These are phyloP conservation scores for Zalerion maritima DNA, from an alignment of 495 filamentous ascomycete genomes.

Conservation along the genomic window DNA sequence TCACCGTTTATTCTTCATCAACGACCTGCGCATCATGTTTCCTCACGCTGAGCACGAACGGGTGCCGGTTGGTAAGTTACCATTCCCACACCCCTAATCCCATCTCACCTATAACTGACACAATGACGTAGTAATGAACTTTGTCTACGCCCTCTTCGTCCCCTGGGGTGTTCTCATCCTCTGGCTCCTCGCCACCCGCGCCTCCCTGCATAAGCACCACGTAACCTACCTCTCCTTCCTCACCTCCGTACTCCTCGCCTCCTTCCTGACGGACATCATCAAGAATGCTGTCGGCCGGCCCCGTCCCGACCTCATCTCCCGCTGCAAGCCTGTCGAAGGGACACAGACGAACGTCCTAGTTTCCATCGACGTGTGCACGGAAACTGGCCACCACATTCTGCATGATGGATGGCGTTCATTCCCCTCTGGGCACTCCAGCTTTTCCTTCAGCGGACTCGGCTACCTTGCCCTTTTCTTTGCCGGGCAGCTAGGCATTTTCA, in stretches of 20 bases:
- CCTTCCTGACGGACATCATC: conserved; percentile 75
- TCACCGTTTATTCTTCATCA: conserved; percentile 71
- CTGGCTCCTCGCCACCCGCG: conserved; percentile 46
- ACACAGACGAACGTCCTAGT: conserved; percentile 57
- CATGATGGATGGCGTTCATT: conserved; percentile 93
- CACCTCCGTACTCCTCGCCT: conserved; percentile 61
- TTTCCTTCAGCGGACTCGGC: conserved; percentile 74
- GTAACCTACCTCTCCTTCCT: conserved; percentile 69
- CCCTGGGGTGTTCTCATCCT: conserved; percentile 51
- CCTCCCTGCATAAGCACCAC: conserved; percentile 65
- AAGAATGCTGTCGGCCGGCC: conserved; percentile 89
- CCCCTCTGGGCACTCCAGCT: conserved; percentile 76
- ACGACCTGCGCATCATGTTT: conserved; percentile 69
- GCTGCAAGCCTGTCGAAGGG: conserved; percentile 59
- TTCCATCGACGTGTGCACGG: conserved; percentile 63
- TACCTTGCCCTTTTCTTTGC: conserved; percentile 67
- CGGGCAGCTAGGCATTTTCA: conserved; percentile 66
- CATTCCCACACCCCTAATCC: conserved; percentile 1
- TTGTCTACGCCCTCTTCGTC: conserved; percentile 59
- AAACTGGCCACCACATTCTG: conserved; percentile 57
- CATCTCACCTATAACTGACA: conserved; percentile 3
- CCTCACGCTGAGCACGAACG: conserved; percentile 76
- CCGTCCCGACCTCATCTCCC: conserved; percentile 73
- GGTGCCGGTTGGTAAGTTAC: conserved; percentile 55
- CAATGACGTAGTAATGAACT: conserved; percentile 43